These are phyloP conservation scores for Xylariales sp. DNA, from an alignment of 2,329 filamentous ascomycete species.

Conservation along the genomic window DNA sequence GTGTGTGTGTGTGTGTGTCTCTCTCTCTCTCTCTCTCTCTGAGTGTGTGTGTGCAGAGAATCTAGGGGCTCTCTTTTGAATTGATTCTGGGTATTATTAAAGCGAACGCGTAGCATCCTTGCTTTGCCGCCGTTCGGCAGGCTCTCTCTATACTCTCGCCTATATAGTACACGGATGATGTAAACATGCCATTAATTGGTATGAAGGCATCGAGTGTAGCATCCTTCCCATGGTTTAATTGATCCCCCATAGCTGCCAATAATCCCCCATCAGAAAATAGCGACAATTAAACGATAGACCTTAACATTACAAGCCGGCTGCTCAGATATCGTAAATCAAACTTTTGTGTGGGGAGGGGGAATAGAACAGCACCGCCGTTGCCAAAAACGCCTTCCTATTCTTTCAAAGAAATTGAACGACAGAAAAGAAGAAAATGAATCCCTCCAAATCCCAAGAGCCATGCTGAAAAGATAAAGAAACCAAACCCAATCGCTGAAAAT, in stretches of 20 bases:
- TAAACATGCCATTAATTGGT: neutral
- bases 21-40: too few relatives aligned
- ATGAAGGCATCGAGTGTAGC: neutral
- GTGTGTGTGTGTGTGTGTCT: too few relatives aligned
- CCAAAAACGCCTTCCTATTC: conserved; percentile 5
- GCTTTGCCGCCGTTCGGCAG: neutral
- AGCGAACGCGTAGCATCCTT: conserved; percentile 6
- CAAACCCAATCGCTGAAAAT: too few relatives aligned
- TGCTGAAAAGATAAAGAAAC: neutral
- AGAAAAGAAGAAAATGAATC: conserved; percentile 2
- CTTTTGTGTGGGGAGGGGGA: conserved; percentile 6
- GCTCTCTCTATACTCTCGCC: conserved; percentile 4
- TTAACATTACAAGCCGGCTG: too few relatives aligned
- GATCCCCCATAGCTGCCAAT: neutral
- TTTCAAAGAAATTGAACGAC: conserved; percentile 1
- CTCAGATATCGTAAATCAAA: neutral
- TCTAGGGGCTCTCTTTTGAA: too few relatives aligned
- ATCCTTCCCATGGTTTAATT: neutral
- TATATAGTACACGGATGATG: conserved; percentile 3
- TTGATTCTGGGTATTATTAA: conserved; percentile 3
- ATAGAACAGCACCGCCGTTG: neutral
- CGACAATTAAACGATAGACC: conserved; percentile 7
- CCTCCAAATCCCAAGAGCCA: neutral
- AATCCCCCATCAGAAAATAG: conserved; percentile 6
- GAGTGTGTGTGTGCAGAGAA: too few relatives aligned